Evolutionary conservation across 164 flowering plant species (phyloP).

Genomic region (Vitis labrusca): DNA sequence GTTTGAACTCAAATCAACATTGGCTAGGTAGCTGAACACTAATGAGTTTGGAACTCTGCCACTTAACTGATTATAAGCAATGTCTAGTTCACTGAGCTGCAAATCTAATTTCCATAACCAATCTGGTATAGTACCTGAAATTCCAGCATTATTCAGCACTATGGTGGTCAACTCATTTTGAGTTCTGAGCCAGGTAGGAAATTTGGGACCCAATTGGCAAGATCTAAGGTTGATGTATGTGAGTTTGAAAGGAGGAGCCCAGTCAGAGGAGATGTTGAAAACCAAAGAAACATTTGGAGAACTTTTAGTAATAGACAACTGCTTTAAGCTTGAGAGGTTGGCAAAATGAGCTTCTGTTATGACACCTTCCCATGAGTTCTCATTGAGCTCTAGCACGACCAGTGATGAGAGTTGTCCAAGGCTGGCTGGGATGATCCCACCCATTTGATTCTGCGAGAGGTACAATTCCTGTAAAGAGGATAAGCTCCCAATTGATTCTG

Average conservation of each 20-base stretch:
- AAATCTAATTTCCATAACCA: slow-evolving; percentile 20
- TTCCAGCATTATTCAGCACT: slow-evolving; percentile 3
- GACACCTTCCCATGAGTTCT: slow-evolving; percentile 13
- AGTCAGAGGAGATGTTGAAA: slow-evolving; percentile 7
- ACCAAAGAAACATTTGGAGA: background rate
- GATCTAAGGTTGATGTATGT: too few relatives aligned
- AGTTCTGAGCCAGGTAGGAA: slow-evolving; percentile 6
- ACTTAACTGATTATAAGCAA: background rate
- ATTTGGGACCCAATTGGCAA: too few relatives aligned
- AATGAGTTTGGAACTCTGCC: slow-evolving; percentile 10
- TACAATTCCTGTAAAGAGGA: slow-evolving; percentile 1
- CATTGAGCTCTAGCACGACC: background rate
- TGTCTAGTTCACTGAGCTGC: background rate
- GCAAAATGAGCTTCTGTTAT: slow-evolving; percentile 20
- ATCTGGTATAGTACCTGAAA: slow-evolving; percentile 19
- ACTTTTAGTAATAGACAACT: too few relatives aligned
- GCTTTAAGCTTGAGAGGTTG: background rate
- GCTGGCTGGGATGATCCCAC: slow-evolving; percentile 14
- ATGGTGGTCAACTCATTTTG: slow-evolving; percentile 9
- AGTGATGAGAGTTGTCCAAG: slow-evolving; percentile 14
- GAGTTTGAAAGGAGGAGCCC: too few relatives aligned
- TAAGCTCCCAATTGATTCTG: slow-evolving; percentile 14
- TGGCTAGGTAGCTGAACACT: background rate
- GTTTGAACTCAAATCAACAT: too few relatives aligned
- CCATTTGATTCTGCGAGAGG: slow-evolving; percentile 6